Evolutionary conservation across 805 yeast species (phyloP).

Genomic region (Ogataea dorogensis): DNA sequence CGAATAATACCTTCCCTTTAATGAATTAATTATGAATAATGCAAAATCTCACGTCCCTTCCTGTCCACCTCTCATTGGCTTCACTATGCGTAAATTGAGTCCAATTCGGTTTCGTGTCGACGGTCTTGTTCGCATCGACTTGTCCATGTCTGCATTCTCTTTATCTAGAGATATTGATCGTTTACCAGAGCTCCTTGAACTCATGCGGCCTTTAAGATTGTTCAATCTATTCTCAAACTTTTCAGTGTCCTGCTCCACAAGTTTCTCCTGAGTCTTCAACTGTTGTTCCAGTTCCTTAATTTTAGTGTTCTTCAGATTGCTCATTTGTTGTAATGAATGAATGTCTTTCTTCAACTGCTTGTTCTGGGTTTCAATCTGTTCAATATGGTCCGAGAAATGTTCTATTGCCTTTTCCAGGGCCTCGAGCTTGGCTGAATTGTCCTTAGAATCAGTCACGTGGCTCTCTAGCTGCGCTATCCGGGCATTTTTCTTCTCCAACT

Average conservation of each 20-base stretch:
- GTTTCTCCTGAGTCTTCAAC: constrained; percentile 48
- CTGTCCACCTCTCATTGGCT: constrained; percentile 35
- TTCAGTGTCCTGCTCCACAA: constrained; percentile 47
- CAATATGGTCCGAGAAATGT: constrained; percentile 55
- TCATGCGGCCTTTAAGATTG: constrained; percentile 27
- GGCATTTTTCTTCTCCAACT: constrained; percentile 18
- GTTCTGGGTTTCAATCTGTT: constrained; percentile 64
- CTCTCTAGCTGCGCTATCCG: constrained; percentile 21
- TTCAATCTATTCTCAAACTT: constrained; percentile 46
- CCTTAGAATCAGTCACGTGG: constrained; percentile 11
- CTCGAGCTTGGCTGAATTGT: constrained; percentile 40
- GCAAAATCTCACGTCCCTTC: constrained; percentile 14
- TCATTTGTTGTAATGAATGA: constrained; percentile 50
- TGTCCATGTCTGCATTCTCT: constrained; percentile 19
- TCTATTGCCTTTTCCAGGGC: constrained; percentile 58
- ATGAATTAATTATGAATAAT: constrained; percentile 1
- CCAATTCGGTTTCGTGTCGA: constrained; percentile 38
- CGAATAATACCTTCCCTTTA: constrained; percentile 31
- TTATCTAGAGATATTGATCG: constrained; percentile 14
- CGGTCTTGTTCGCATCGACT: constrained; percentile 10
- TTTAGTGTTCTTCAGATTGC: constrained; percentile 55
- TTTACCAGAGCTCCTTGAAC: constrained; percentile 20
- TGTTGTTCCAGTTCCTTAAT: constrained; percentile 52
- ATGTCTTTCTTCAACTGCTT: constrained; percentile 54
- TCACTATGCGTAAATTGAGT: constrained; percentile 56